Conservation (phyloP, 371 early-diverging fungal genomes). For the Mucor mucedo region DNA sequence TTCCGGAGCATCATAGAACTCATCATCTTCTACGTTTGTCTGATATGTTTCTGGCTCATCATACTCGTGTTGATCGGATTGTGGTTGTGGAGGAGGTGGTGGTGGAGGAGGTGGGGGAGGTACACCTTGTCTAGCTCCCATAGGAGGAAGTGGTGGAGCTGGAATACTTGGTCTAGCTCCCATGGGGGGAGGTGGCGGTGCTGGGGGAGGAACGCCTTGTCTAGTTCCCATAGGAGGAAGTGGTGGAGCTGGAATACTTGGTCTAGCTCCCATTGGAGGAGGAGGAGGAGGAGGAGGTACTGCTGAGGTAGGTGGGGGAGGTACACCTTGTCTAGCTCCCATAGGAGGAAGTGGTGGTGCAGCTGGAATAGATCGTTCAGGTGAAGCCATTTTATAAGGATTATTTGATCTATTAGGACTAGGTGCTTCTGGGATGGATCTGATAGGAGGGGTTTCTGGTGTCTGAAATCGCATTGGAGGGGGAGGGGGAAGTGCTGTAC, state of each 20-base stretch:
- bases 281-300: neutral
- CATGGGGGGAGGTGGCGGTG: constrained; percentile 7
- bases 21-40: constrained; percentile 21
- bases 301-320: constrained; percentile 14
- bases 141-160: constrained; percentile 2
- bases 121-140: neutral
- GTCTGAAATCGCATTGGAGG: constrained; percentile 9
- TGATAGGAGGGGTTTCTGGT: neutral
- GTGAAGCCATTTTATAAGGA: constrained; percentile 23
- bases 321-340: neutral
- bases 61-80: neutral
- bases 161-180: neutral
- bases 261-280: neutral
- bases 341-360: neutral
- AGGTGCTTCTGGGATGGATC: neutral
- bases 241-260: constrained; percentile 4
- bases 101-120: constrained; percentile 7
- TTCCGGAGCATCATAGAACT: constrained; percentile 32
- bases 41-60: constrained; percentile 5
- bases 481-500: constrained; percentile 9
- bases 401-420: constrained; percentile 25
- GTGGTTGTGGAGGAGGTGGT: constrained; percentile 2
- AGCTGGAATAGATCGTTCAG: constrained; percentile 5
- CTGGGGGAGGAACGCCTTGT: neutral
- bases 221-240: constrained; percentile 3